Conservation (phyloP, 257 asterid species). For the Forsythia suspensa region DNA sequence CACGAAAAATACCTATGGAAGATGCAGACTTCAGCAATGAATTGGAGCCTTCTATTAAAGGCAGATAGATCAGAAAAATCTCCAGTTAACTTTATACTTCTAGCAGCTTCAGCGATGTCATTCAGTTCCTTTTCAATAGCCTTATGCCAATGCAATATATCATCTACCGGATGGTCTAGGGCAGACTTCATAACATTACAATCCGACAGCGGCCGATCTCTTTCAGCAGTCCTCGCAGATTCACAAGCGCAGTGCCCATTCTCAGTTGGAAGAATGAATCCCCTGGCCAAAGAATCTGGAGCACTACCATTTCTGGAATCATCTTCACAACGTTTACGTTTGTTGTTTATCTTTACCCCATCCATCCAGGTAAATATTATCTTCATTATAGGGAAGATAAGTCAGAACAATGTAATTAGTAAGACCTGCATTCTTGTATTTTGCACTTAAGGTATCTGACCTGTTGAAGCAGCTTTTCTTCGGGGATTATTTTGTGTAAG, state of each 20-base stretch:
- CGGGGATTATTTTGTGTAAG: slow-evolving; percentile 79
- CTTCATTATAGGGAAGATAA: slow-evolving; percentile 44
- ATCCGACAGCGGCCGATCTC: slow-evolving; percentile 38
- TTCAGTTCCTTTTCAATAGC: slow-evolving; percentile 84
- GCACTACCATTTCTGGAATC: slow-evolving; percentile 27
- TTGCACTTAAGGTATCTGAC: slow-evolving; percentile 40
- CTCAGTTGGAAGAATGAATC: slow-evolving; percentile 33
- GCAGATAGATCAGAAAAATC: slow-evolving; percentile 83
- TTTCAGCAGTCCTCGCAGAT: slow-evolving; percentile 41
- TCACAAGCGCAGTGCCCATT: slow-evolving; percentile 50
- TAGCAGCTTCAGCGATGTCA: slow-evolving; percentile 89
- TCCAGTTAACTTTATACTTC: slow-evolving; percentile 70
- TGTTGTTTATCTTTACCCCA: slow-evolving; percentile 64
- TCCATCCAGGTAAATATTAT: slow-evolving; percentile 97
- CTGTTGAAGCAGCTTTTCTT: slow-evolving; percentile 88
- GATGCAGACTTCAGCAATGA: slow-evolving; percentile 97
- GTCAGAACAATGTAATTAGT: slow-evolving; percentile 37
- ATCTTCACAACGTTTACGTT: slow-evolving; percentile 74
- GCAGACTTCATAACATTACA: slow-evolving; percentile 35
- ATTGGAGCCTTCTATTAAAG: slow-evolving; percentile 79
- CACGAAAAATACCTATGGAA: slow-evolving; percentile 71
- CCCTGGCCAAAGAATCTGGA: slow-evolving; percentile 24
- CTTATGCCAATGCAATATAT: slow-evolving; percentile 91
- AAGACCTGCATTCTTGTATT: slow-evolving; percentile 14
- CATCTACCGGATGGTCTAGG: slow-evolving; percentile 64